Evolutionary conservation across 257 asterid genomes (phyloP), one percentile per base, ranked within the genome.

Genomic region (Solanum ossicruentum): DNA sequence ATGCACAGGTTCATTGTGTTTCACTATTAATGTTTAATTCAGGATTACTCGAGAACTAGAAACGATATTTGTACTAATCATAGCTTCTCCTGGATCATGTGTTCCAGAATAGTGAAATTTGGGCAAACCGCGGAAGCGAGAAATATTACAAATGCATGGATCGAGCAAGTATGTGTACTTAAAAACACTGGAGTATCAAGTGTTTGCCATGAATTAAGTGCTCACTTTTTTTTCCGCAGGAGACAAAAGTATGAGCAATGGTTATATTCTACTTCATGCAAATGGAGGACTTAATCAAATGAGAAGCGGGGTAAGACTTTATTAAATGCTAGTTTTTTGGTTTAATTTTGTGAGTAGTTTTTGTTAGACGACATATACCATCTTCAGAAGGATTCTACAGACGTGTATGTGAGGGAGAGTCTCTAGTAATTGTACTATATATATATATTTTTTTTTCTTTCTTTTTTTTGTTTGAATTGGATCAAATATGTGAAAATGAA

Each of bases 211-310:
- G 49, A 21, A 67, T 67, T 67, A 47, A 72, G 16, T 49, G 43
- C 4, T 10, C 26, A 45, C 45, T 7, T 65, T 1, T 12, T 57
- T 81, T 72, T 70, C 9, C 55, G 18, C 69, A 90, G 92, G 83
- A 49, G 43, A 73, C 52, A 73, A 51, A 75, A 72, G 45, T 75
- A 85, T 12, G 20, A 81, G 87, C 80, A 88, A 87, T 80, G 92
- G 92, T 6, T 85, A 90, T 36, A 60, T 90, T 26, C 20, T 90
- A 21, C 86, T 85, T 82, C 91, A 58, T 80, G 87, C 92, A 82
- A 90, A 90, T 87, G 92, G 92, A 7, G 92, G 92, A 61, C 57
- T 90, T 36, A 90, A 88, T 83, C 92, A 90, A 82, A 90, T 90
- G 92, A 88, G 84, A 86, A 85, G 88, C 23, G 92, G 92, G 71